A percentile compares a stretch with the other conserved stretches of the same genome.
phyloP scores from a whole-genome alignment of 2,329 filamentous ascomycete species.

The Fusarium sp. region DNA sequence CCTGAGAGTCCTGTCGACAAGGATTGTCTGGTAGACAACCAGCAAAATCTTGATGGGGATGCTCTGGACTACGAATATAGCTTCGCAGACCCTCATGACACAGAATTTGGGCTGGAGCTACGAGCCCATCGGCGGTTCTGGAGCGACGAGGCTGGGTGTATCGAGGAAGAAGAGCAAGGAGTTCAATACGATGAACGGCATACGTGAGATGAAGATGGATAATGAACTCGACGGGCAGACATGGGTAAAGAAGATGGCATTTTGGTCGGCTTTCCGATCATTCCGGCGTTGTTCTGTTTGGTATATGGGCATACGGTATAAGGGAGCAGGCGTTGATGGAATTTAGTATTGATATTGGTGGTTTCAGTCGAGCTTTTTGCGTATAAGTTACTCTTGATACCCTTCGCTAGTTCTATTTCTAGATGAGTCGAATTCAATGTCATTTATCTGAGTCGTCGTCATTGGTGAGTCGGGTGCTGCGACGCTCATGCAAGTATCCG shows the following conservation, averaged over 20 bases:
- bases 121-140: slow-evolving; percentile 51
- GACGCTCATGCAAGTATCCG: slow-evolving; percentile 22
- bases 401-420: slow-evolving; percentile 33
- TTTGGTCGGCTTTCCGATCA: slow-evolving; percentile 19
- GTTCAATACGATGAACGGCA: slow-evolving; percentile 39
- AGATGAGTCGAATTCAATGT: slow-evolving; percentile 26
- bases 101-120: slow-evolving; percentile 51
- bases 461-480: neutral
- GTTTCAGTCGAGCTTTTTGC: slow-evolving; percentile 22
- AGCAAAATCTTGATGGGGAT: slow-evolving; percentile 38
- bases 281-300: slow-evolving; percentile 32
- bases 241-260: slow-evolving; percentile 16
- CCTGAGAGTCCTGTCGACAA: slow-evolving; percentile 49
- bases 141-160: slow-evolving; percentile 50
- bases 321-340: slow-evolving; percentile 22
- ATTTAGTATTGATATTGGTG: slow-evolving; percentile 12
- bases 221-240: slow-evolving; percentile 22
- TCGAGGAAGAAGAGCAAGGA: slow-evolving; percentile 52
- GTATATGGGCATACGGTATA: slow-evolving; percentile 8
- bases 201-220: slow-evolving; percentile 38
- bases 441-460: slow-evolving; percentile 4
- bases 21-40: slow-evolving; percentile 41
- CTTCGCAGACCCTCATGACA: slow-evolving; percentile 46
- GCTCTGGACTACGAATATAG: slow-evolving; percentile 47
- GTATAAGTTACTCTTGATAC: slow-evolving; percentile 42